Evolutionary conservation across 2,329 filamentous ascomycete genomes (phyloP), one percentile per base, ranked within the genome.

Genomic region (Coniochaeta sp.): DNA sequence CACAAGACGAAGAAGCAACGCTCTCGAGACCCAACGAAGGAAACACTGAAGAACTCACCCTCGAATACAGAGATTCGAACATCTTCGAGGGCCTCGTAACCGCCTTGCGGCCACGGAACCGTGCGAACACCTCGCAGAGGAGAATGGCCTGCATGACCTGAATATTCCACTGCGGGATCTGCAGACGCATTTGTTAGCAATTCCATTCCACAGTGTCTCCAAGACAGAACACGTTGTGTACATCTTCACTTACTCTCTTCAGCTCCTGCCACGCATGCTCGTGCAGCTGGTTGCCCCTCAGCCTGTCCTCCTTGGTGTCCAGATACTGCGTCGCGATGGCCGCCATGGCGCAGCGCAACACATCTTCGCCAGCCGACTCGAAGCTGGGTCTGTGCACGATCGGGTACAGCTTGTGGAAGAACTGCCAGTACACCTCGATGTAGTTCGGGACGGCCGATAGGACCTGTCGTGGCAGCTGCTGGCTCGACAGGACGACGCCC

Each of bases 271-370:
- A 75, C 10, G 42, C 42, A 59, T 73, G 74, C 49, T 73, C 71
- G 63, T 81, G 76, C 59, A 82, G 66, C 52, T 73, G 66, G 49
- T 70, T 72, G 26, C 77, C 77, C 57, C 71, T 72, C 52, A 67
- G 67, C 52, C 77, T 75, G 61, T 80, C 72, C 48, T 78, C 75
- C 61, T 69, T 70, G 59, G 68, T 65, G 48, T 68, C 63, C 50
- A 79, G 64, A 54, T 72, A 75, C 58, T 81, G 77, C 20, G 77
- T 75, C 45, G 74, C 78, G 27, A 81, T 62, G n/a, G 78, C 78
- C 20, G 77, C 78, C 78, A 82, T 81, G 53, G 77, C 76, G 54
- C 71, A 79, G 13, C 66, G 71, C 45, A 81, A 65, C 38, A 76
- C 64, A 50, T 77, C 72, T 50, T 74, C 71, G 4, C 65, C 63